phyloP scores from a whole-genome alignment of 1,284 basidiomycete genomes.

The Cystobasidiaceae sp. region DNA sequence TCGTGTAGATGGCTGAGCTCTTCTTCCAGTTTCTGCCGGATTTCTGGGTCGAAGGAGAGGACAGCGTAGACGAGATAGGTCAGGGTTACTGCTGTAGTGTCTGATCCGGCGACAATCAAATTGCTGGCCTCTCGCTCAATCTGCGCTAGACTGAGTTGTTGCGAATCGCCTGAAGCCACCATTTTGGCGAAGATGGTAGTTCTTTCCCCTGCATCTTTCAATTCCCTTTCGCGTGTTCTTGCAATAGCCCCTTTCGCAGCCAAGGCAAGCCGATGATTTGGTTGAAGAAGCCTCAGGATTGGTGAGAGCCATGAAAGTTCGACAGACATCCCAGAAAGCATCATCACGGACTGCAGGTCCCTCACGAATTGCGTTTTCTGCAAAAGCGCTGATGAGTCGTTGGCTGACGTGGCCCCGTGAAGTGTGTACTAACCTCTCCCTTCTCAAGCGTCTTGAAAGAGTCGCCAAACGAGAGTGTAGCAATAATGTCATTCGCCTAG shows the following conservation, averaged over 20 bases:
- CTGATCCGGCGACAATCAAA: conserved; percentile 6
- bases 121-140: conserved; percentile 8
- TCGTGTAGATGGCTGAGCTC: neutral
- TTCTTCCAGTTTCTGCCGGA: neutral
- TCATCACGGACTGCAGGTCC: conserved; percentile 6
- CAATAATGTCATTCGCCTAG: conserved; percentile 16
- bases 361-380: conserved; percentile 19
- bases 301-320: neutral
- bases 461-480: conserved; percentile 10
- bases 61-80: conserved; percentile 15
- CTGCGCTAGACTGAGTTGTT: neutral
- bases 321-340: neutral
- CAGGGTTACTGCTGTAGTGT: conserved; percentile 7
- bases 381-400: neutral
- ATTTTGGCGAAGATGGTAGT: conserved; percentile 13
- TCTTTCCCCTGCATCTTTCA: neutral
- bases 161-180: neutral
- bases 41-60: neutral
- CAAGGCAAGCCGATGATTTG: neutral
- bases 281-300: neutral
- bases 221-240: neutral
- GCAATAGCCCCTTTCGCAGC: conserved; percentile 1
- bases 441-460: conserved; percentile 1
- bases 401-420: neutral
- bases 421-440: neutral